phyloP scores from a whole-genome alignment of 2,329 filamentous ascomycete species.

The Penicillium hordei region DNA sequence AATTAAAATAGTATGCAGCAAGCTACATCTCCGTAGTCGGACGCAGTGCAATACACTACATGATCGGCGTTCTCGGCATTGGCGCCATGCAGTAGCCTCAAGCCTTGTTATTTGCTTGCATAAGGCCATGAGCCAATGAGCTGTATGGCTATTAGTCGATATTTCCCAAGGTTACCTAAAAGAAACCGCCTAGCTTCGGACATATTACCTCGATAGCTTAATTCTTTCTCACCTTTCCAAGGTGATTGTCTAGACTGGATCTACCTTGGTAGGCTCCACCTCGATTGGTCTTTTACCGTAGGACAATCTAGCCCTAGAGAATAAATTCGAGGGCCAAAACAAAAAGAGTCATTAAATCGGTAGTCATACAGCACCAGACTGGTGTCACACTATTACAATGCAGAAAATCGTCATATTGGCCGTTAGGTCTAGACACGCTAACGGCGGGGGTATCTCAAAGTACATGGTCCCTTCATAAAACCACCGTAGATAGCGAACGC shows the following conservation, averaged over 20 bases:
- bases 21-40: constrained; percentile 2
- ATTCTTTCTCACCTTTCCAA: background rate
- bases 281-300: background rate
- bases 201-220: background rate
- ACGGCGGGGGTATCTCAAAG: constrained; percentile 18
- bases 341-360: background rate
- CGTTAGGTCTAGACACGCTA: constrained; percentile 4
- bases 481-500: constrained; percentile 6
- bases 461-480: constrained; percentile 11
- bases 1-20: background rate
- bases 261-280: background rate
- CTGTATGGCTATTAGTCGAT: background rate
- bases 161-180: background rate
- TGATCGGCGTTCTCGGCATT: background rate
- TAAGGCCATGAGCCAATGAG: constrained; percentile 1
- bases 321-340: background rate
- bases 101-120: background rate
- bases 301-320: background rate
- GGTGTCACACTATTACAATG: background rate
- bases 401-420: constrained; percentile 6
- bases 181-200: background rate
- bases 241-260: background rate
- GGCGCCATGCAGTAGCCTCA: background rate
- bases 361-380: background rate
- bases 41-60: background rate